Conservation (phyloP, 495 filamentous ascomycete genomes). For the Cenococcum geophilum region DNA sequence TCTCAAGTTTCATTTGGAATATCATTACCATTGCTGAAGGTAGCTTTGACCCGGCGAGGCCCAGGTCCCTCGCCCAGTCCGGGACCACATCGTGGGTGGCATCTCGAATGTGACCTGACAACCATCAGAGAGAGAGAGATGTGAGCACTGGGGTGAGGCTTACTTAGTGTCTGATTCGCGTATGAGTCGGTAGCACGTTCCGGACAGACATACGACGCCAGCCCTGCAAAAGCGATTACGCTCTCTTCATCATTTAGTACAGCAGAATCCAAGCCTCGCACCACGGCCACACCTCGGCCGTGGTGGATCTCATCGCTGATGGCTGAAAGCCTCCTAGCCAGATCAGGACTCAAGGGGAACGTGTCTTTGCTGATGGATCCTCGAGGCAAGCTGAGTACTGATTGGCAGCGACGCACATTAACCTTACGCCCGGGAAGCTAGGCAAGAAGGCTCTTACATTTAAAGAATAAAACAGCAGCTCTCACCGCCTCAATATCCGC, state of each 20-base stretch:
- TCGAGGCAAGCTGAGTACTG: constrained; percentile 14
- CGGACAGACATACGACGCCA: constrained; percentile 20
- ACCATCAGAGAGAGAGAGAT: neutral
- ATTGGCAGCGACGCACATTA: neutral
- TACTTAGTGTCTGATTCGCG: constrained; percentile 31
- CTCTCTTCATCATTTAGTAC: constrained; percentile 28
- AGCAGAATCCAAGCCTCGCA: constrained; percentile 25
- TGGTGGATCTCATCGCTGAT: constrained; percentile 22
- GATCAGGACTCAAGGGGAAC: constrained; percentile 10
- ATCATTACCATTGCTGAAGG: constrained; percentile 24
- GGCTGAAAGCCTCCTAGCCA: constrained; percentile 13
- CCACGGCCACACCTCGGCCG: constrained; percentile 21
- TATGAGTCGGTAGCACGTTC: constrained; percentile 27
- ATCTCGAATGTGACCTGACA: constrained; percentile 30
- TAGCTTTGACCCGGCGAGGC: constrained; percentile 30
- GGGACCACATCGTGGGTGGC: constrained; percentile 24
- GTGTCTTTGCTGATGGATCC: constrained; percentile 10
- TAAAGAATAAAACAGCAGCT: constrained; percentile 20
- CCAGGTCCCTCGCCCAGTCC: constrained; percentile 20
- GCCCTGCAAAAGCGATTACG: constrained; percentile 27
- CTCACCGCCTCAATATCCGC: constrained; percentile 19
- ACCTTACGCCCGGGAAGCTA: neutral
- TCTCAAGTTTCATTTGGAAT: neutral
- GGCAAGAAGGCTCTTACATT: constrained; percentile 13
- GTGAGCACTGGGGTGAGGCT: neutral